Base-by-base conservation (phyloP, 495 filamentous ascomycete genomes). In the Hypoxylon lienhwacheense region DNA sequence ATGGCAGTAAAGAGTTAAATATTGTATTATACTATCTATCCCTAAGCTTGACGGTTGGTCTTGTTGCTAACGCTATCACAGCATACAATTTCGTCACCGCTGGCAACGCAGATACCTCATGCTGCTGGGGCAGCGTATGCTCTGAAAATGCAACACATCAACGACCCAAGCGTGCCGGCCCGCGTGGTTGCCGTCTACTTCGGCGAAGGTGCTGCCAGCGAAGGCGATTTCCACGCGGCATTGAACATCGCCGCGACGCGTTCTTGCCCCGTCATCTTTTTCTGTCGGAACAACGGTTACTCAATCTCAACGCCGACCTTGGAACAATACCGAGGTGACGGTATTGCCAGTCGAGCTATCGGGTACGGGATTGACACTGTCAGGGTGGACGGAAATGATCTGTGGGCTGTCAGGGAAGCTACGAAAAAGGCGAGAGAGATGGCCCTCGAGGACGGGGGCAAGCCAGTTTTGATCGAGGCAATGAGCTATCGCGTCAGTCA, bases 401-500 rank as follows among this genome's bases (percentile, higher is more conserved):
- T 99, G 55, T 92, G 92, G 72, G 93, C 95, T 0, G 90, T 99
- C 1, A 79, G 90, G 37, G 89, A 92, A 67, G 91, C 82, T 0
- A 95, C 86, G 21, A 83, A 84, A 56, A 79, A 82, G 60, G 93
- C 95, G 0, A 80, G 91, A 1, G 77, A 82, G 21, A 78, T 91
- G 47, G 90, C 91, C 0, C 74, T 96, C 34, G 75, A 84, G 37
- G 84, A 88, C 42, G 90, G 88, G 26, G 88, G 90, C 2, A 81
- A 80, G 52, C 90, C 88, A 0, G 83, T 99, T 0, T 72, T 99
- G 2, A 86, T 99, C 40, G 93, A 99, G 73, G 90, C 90, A 14
- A 97, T 99, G 93, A 91, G 87, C 20, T 99, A 99, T 68, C 91
- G 93, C 11, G 91, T 99, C 35, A 89, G 85, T 25, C 93, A 99